Conservation (phyloP, 352 stramenopile species). For the Phytophthora sojae region DNA sequence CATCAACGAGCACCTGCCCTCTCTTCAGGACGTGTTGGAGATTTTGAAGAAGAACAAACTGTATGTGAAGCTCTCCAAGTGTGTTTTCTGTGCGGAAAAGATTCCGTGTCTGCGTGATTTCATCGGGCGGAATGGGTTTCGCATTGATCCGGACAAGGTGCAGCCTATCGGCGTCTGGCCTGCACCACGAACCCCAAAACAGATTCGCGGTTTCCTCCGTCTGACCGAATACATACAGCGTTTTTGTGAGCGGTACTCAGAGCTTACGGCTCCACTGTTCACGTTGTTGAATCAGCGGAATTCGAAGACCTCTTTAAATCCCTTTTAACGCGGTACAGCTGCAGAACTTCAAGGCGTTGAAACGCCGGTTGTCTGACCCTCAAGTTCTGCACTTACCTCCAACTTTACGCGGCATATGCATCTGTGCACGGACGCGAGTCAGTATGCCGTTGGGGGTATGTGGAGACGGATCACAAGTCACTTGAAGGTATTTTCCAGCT, state of each 20-base stretch:
- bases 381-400: background rate
- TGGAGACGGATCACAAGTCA: background rate
- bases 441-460: background rate
- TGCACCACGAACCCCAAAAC: background rate
- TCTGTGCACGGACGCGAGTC: background rate
- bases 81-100: background rate
- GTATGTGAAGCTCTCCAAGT: background rate
- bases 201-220: background rate
- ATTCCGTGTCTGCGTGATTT: background rate
- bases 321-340: background rate
- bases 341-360: background rate
- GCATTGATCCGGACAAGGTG: background rate
- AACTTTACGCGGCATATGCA: background rate
- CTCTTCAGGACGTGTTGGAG: background rate
- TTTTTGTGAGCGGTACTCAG: background rate
- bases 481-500: background rate
- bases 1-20: background rate
- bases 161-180: background rate
- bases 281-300: constrained; percentile 5
- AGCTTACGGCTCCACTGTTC: background rate
- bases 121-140: background rate
- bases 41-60: background rate
- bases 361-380: background rate
- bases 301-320: background rate
- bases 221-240: background rate